Evolutionary conservation across 176 grass and related monocot genomes (phyloP), one percentile per base, ranked within the genome.

Genomic region (Carex parvula): DNA sequence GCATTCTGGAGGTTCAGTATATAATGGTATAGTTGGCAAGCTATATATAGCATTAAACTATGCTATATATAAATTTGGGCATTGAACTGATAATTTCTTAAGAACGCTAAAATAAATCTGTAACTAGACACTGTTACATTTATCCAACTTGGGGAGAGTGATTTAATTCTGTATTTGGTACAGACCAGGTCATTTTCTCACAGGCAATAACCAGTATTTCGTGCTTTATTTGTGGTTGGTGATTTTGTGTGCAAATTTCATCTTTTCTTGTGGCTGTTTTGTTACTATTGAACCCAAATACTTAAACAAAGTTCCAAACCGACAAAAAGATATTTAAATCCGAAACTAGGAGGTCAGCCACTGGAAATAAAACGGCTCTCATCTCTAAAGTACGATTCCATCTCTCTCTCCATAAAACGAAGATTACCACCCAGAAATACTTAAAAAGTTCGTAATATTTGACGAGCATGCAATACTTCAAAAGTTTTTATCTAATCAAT

Each of bases 41-140:
- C 20, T 74, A n/a, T 74, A 52, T 50, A 73, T 56, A 54, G 21
- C 22, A 76, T 76, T 13, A 46, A 76, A 55, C 72, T 76, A 21
- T 77, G 48, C 20, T 77, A 53, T 76, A 77, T 77, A 56, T 76
- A 77, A 54, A 56, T 77, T 29, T 33, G 5, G 6, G 12, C 24
- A 32, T 77, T 77, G 48, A 30, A 55, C 44, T 70, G 17, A 72
- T 29, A 41, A 41, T 52, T 53, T 20, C 8, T 54, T 42, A 42
- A 75, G 44, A 22, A 75, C 11, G 12, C 11, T 29, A 26, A 42
- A 14, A 75, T 54, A 75, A 77, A 56, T 56, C 1, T 32, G 1
- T 32, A 30, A 77, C 35, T 20, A 70, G 65, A 42, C 8, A 41
- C 35, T 41, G 16, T n/a, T 70, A 41, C 35, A 55, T 77, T 16